Evolutionary conservation across 2,329 filamentous ascomycete genomes (phyloP), one percentile per base, ranked within the genome.

Genomic region (Niveomyces coronatus): DNA sequence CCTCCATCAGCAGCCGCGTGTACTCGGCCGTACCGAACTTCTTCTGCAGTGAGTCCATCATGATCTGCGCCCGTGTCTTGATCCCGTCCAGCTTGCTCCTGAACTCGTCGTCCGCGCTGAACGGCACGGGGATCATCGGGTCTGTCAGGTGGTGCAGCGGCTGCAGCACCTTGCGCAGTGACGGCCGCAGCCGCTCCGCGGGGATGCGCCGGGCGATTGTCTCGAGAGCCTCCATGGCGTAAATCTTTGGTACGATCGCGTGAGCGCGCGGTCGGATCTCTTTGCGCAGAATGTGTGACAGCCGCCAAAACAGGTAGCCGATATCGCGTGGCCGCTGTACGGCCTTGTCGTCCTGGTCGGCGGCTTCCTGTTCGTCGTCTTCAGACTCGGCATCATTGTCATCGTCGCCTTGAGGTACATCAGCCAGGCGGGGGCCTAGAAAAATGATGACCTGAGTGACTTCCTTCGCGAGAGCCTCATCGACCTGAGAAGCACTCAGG

Each of bases 121-220:
- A 79, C 0, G 85, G 84, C 11, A 73, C 63, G 0, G 82, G 75
- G 35, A 89, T 86, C 2, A 75, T 74, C 2, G 82, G 70, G 55
- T 95, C 87, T 0, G 87, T 93, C 26, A 98, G 66, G 54, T 91
- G 85, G 53, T 89, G 80, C 5, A 96, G 71, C 0, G 74, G 72
- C 10, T 66, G 61, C 28, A 78, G 63, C 22, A 77, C 62, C 1
- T 66, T 67, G 46, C 78, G 73, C 14, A 93, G 66, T 1, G 78
- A 81, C 0, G 76, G 70, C 2, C 64, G 55, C 8, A 89, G 67
- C 3, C 75, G 65, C 3, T 70, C 62, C 1, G 62, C 53, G 1
- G 78, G 64, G 2, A 85, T 66, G 29, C 77, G 75, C 37, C 70
- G 71, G 47, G 75, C 73, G 10, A 94, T 70, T 0, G 79, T 76